Evolutionary conservation across 73 alveolate species (phyloP).

Genomic region (Blepharisma japonicum): DNA sequence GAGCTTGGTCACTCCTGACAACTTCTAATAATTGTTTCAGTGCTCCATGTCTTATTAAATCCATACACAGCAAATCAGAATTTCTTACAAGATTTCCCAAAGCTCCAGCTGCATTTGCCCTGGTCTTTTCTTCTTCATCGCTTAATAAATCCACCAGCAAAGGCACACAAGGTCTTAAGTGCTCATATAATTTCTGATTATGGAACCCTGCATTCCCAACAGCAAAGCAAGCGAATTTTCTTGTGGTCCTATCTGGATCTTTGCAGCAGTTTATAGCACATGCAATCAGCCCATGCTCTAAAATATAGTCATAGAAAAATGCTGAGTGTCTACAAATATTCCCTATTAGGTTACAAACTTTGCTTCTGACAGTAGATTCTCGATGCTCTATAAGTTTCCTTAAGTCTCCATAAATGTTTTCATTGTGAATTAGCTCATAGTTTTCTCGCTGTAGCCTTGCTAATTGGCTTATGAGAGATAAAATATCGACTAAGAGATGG

Average conservation of each 20-base stretch:
- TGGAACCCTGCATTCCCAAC: conserved; percentile 99
- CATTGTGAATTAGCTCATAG: conserved; percentile 84
- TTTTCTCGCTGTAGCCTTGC: conserved; percentile 89
- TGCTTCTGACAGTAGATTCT: conserved; percentile 90
- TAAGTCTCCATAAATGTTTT: conserved; percentile 81
- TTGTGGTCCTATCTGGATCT: conserved; percentile 92
- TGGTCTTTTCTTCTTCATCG: conserved; percentile 97
- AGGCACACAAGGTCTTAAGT: conserved; percentile 94
- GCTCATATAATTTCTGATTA: conserved; percentile 90
- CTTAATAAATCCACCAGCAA: conserved; percentile 86
- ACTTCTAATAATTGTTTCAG: conserved; percentile 83
- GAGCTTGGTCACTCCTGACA: conserved; percentile 84
- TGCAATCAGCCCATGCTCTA: conserved; percentile 84
- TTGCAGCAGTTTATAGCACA: conserved; percentile 94
- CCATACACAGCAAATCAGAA: conserved; percentile 84
- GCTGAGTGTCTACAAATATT: conserved; percentile 97
- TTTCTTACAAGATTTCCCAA: conserved; percentile 96
- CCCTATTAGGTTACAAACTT: conserved; percentile 97
- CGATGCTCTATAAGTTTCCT: conserved; percentile 72
- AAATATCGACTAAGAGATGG: conserved; percentile 78
- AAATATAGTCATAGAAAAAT: conserved; percentile 88
- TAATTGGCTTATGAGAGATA: conserved; percentile 78
- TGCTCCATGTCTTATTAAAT: conserved; percentile 90
- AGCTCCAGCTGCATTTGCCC: conserved; percentile 99
- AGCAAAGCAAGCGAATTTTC: conserved; percentile 99